Evolutionary conservation across 1,284 basidiomycete species (phyloP).

Genomic region (Naganishia cerealis): DNA sequence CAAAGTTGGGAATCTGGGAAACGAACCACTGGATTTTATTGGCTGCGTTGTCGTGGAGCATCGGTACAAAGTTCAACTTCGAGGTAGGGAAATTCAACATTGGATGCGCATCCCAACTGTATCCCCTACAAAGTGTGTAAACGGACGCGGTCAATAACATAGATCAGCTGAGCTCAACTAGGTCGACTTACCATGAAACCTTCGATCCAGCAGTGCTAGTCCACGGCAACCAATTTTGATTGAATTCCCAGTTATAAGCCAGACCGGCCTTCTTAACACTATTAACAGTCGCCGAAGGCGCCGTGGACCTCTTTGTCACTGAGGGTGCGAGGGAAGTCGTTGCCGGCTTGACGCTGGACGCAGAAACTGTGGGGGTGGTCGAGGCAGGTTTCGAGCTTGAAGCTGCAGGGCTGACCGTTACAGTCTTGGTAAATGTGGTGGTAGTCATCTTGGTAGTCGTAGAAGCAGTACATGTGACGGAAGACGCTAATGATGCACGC

Average conservation of each 20-base stretch:
- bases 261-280: slow-evolving; percentile 16
- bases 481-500: not conserved
- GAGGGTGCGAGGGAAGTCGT: not conserved
- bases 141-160: not conserved
- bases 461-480: not conserved
- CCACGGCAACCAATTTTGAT: slow-evolving; percentile 27
- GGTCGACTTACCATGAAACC: slow-evolving; percentile 32
- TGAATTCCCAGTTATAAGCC: slow-evolving; percentile 28
- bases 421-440: slow-evolving; percentile 12
- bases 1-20: slow-evolving; percentile 24
- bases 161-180: not conserved
- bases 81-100: slow-evolving; percentile 25
- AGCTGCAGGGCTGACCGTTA: slow-evolving; percentile 4
- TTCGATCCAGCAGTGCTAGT: slow-evolving; percentile 29
- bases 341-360: slow-evolving; percentile 1
- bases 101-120: slow-evolving; percentile 27
- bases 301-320: not conserved
- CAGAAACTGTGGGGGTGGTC: not conserved
- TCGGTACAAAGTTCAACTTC: slow-evolving; percentile 25
- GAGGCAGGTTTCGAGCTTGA: not conserved
- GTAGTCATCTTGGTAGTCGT: slow-evolving; percentile 14
- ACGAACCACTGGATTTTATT: slow-evolving; percentile 30
- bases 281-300: not conserved
- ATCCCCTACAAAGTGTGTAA: slow-evolving; percentile 5
- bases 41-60: slow-evolving; percentile 29